These are phyloP conservation scores for Naumovozyma castellii DNA, from an alignment of 805 yeast species.

Conservation along the genomic window DNA sequence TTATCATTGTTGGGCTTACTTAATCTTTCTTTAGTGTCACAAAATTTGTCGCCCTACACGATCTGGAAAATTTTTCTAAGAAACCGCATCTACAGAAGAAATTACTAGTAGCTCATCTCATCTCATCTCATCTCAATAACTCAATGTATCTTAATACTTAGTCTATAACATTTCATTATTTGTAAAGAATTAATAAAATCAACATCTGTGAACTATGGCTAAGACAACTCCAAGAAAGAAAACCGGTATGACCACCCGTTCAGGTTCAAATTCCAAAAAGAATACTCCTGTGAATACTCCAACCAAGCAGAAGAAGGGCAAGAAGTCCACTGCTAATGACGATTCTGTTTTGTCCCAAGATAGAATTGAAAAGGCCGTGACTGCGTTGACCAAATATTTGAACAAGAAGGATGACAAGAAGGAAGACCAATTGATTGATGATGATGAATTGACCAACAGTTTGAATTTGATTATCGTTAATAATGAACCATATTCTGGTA, in stretches of 20 bases:
- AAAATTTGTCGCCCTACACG: neutral
- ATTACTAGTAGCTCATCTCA: constrained; percentile 4
- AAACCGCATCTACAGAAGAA: too few relatives aligned
- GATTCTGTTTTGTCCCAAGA: constrained; percentile 20
- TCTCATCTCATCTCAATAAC: constrained; percentile 13
- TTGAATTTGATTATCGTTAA: constrained; percentile 56
- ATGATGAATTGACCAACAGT: constrained; percentile 35
- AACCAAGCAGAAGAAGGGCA: constrained; percentile 10
- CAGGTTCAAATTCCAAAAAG: constrained; percentile 10
- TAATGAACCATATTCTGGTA: constrained; percentile 48
- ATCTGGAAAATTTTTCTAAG: neutral
- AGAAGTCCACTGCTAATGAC: constrained; percentile 7
- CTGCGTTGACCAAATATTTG: constrained; percentile 57
- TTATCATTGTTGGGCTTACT: neutral
- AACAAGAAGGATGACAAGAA: constrained; percentile 23
- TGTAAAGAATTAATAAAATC: too few relatives aligned
- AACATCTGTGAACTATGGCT: constrained; percentile 1
- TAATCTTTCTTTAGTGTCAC: neutral
- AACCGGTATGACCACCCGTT: neutral
- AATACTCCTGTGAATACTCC: constrained; percentile 15
- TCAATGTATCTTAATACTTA: too few relatives aligned
- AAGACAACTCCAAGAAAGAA: constrained; percentile 4
- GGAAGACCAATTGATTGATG: constrained; percentile 46
- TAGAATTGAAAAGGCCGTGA: constrained; percentile 42
- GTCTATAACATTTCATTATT: too few relatives aligned